phyloP scores from a whole-genome alignment of 78 protist genomes.

The Dictyostelium discoideum region dicty_2.7 NC_007089.4:5588501-5589000 shows the following conservation, averaged over 20 bases:
- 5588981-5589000: conserved; percentile 33
- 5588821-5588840: background rate
- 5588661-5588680: background rate
- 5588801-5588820: background rate
- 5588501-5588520: background rate
- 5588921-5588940: conserved; percentile 16
- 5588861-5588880: conserved; percentile 9
- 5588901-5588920: background rate
- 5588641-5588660: conserved; percentile 17
- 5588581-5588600: background rate
- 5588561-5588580: background rate
- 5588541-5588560: conserved; percentile 20
- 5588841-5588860: background rate
- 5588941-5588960: background rate
- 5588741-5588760: background rate
- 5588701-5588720: conserved; percentile 8
- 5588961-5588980: conserved; percentile 31
- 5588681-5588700: background rate
- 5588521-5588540: background rate
- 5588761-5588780: background rate
- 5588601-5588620: background rate
- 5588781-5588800: background rate
- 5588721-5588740: conserved; percentile 24
- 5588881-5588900: background rate
- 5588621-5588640: conserved; percentile 18